These are phyloP conservation scores for Bathelium albidoporum DNA, from an alignment of 495 filamentous ascomycete genomes.

Conservation along the genomic window DNA sequence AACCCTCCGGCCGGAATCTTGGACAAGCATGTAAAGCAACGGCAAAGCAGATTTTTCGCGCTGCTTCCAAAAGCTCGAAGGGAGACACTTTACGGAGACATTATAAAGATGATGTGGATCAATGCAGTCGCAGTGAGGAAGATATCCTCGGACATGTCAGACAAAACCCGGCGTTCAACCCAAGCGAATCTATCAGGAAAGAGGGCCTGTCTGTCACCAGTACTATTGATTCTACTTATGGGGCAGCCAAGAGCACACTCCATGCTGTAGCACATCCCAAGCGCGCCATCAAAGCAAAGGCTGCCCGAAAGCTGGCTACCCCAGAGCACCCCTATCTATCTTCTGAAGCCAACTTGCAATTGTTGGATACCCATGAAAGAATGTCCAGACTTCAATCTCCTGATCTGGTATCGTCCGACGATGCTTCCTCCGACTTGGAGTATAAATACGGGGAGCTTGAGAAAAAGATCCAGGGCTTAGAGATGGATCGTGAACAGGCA, in stretches of 20 bases:
- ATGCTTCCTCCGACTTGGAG: neutral
- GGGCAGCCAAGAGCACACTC: neutral
- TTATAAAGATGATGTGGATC: neutral
- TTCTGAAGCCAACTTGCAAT: neutral
- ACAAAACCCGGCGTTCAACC: neutral
- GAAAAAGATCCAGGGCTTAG: neutral
- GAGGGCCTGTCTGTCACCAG: neutral
- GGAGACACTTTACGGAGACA: neutral
- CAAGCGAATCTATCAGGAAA: neutral
- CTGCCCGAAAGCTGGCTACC: neutral
- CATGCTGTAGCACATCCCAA: neutral
- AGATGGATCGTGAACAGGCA: neutral
- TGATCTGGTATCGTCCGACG: neutral
- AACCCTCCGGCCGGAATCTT: no score
- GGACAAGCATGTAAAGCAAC: neutral
- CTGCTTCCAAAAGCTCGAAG: neutral
- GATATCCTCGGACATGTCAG: neutral
- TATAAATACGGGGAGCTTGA: neutral
- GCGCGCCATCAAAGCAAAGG: slow-evolving; percentile 1
- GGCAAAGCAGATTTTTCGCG: neutral
- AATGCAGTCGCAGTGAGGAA: neutral
- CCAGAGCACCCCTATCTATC: neutral
- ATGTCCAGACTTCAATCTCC: neutral
- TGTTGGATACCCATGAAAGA: neutral
- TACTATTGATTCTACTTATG: neutral